Conservation (phyloP, 805 yeast genomes). For the Saccharomycopsis fermentans region DNA sequence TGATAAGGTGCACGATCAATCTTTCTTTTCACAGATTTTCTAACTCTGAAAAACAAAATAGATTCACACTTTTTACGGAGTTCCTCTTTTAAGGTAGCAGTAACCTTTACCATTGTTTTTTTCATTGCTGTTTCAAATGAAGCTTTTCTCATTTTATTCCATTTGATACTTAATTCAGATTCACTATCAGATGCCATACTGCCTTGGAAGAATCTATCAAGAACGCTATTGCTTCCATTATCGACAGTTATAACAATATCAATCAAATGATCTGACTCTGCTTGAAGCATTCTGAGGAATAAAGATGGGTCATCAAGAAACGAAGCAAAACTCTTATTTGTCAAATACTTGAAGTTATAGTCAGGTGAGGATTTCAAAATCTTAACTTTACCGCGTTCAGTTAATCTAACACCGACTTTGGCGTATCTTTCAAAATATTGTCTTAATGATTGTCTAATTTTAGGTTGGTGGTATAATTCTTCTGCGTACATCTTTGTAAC, state of each 20-base stretch:
- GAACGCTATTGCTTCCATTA: slow-evolving; percentile 20
- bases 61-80: slow-evolving; percentile 69
- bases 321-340: slow-evolving; percentile 68
- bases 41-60: slow-evolving; percentile 54
- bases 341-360: slow-evolving; percentile 85
- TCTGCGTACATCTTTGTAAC: slow-evolving; percentile 69
- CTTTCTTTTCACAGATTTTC: slow-evolving; percentile 56
- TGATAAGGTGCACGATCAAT: slow-evolving; percentile 91
- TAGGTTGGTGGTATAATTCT: slow-evolving; percentile 72
- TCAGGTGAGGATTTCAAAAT: slow-evolving; percentile 75
- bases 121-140: slow-evolving; percentile 60
- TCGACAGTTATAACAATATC: slow-evolving; percentile 8
- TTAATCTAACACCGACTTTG: slow-evolving; percentile 59
- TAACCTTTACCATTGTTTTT: slow-evolving; percentile 54
- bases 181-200: slow-evolving; percentile 68
- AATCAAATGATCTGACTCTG: slow-evolving; percentile 43
- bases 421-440: slow-evolving; percentile 54
- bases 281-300: slow-evolving; percentile 82
- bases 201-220: slow-evolving; percentile 39
- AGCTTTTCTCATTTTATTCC: slow-evolving; percentile 69
- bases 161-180: slow-evolving; percentile 61
- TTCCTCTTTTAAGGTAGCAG: slow-evolving; percentile 73
- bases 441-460: slow-evolving; percentile 61
- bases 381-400: slow-evolving; percentile 72
- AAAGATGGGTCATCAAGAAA: slow-evolving; percentile 68